Base-by-base conservation (phyloP, 441 rosid genomes). In the Populus hybrid region DNA sequence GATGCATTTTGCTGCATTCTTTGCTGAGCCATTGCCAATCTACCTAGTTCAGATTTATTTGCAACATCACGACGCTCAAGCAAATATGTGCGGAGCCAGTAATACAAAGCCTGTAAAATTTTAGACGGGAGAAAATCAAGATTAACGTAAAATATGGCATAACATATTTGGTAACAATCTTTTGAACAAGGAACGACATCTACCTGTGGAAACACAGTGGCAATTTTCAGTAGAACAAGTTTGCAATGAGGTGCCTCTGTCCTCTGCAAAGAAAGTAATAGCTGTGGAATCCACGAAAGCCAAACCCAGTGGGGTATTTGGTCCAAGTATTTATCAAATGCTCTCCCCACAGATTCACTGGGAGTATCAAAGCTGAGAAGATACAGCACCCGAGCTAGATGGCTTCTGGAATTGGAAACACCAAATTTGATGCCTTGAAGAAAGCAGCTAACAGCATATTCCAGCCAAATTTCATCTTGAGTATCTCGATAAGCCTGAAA, bases 381-480 rank as follows among this genome's bases (percentile, higher is more conserved):
- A 85, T 89, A 97, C 21, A 97, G 88, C 82, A 97, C 98, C 80
- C 97, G 97, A 77, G 99, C 99, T 71, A 94, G 90, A 86, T 97
- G 98, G 83, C 95, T 97, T 86, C 99, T 89, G 73, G 99, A 93
- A 86, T 93, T 93, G 75, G 99, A 94, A 80, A 94, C 90, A 21
- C 99, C 98, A 83, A 88, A 93, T 89, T 91, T 94, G 82, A 97
- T 93, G 79, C 99, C 99, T 89, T 97, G 99, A 89, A 97, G 99
- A 86, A 94, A 97, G 91, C 99, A 97, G 86, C 93, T 89, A 82
- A 94, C 97, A 64, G 99, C 94, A 84, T 94, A 97, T 87, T 94
- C 99, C 75, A 97, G 89, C 99, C 98, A 97, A 83, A 91, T 90
- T 81, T 94, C 99, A 10, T 97, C 99, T 74, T 90, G 91, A 31